A percentile compares a stretch with the other conserved stretches of the same genome.
These are phyloP conservation scores for Trichophyton verrucosum DNA, from an alignment of 2,329 filamentous ascomycete species.

Conservation along the genomic window DNA sequence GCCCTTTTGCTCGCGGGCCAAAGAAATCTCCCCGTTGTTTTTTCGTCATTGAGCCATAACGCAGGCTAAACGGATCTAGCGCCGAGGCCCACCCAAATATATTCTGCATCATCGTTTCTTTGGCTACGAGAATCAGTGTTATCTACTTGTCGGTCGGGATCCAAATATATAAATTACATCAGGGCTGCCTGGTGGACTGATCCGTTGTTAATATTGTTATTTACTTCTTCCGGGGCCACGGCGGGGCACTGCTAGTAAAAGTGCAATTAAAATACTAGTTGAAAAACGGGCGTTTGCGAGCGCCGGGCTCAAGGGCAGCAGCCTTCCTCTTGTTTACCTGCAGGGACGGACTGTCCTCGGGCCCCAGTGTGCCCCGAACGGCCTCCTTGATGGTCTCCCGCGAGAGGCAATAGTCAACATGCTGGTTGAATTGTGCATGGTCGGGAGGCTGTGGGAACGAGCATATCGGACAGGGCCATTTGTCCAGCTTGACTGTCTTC, in stretches of 20 bases:
- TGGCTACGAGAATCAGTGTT: not conserved
- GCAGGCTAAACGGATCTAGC: not conserved
- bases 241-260: not conserved
- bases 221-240: no score
- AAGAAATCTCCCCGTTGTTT: not conserved
- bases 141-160: not conserved
- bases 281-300: conserved; percentile 14
- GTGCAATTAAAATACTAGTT: conserved; percentile 1
- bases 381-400: conserved; percentile 73
- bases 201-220: not conserved
- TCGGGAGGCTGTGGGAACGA: conserved; percentile 59
- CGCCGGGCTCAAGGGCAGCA: conserved; percentile 25
- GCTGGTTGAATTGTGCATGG: conserved; percentile 71
- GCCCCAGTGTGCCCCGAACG: conserved; percentile 43
- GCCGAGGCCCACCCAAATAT: not conserved
- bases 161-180: not conserved
- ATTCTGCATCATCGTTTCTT: not conserved
- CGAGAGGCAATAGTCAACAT: conserved; percentile 86
- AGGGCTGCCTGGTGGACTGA: not conserved
- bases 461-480: conserved; percentile 85
- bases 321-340: conserved; percentile 4
- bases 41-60: conserved; percentile 1
- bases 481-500: conserved; percentile 5
- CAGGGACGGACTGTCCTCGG: conserved; percentile 7
- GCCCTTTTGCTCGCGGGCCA: not conserved